Conservation (phyloP, 164 flowering plant species). For the Vitis riparia region DNA sequence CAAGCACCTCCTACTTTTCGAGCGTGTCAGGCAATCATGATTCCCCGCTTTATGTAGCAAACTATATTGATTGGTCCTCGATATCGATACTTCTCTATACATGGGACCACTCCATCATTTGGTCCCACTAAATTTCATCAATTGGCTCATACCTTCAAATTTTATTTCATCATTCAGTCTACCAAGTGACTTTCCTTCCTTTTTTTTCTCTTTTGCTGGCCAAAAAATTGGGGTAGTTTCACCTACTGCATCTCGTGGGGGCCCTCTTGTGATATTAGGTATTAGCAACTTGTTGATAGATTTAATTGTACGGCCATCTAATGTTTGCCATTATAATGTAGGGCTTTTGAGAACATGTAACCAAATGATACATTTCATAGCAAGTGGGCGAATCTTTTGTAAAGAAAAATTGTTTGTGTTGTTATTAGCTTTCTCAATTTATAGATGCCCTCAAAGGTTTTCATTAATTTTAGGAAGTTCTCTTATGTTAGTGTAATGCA, state of each 20-base stretch:
- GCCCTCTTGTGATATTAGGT: neutral
- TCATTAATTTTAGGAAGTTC: neutral
- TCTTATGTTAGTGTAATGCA: neutral
- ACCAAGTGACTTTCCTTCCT: neutral
- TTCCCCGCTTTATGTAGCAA: no score
- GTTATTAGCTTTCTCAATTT: no score
- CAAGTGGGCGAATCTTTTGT: no score
- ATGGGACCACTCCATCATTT: neutral
- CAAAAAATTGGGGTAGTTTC: neutral
- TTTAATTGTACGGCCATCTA: neutral
- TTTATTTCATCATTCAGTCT: neutral
- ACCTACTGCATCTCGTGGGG: neutral
- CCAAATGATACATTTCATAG: neutral
- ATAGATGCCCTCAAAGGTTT: neutral
- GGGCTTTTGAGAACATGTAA: neutral
- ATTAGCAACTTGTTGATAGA: neutral
- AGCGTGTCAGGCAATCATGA: no score
- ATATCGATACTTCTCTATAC: neutral
- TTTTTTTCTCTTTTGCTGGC: neutral
- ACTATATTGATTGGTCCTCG: no score
- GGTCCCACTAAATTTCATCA: conserved; percentile 1
- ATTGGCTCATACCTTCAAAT: neutral
- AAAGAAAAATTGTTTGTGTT: no score
- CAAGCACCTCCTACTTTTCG: no score
- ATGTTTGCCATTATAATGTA: no score